A percentile compares a stretch with the other conserved stretches of the same genome.
Conservation (phyloP, 192 early-diverging fungal species). For the Gamsiella multidivaricata region DNA sequence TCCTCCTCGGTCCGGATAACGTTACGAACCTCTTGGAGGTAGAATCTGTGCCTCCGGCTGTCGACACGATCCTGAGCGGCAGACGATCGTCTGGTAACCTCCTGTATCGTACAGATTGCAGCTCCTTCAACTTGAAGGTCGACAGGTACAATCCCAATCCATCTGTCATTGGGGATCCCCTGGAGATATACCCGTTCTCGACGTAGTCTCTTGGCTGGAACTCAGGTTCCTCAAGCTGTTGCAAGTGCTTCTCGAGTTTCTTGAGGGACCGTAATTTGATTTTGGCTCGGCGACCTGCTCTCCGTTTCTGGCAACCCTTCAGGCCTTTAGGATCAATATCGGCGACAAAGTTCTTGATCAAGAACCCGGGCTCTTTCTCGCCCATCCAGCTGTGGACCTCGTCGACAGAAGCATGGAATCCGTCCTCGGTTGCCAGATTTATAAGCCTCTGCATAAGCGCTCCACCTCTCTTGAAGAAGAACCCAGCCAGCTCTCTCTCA, state of each 20-base stretch:
- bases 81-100: not conserved
- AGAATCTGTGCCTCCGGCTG: not conserved
- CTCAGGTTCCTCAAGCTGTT: not conserved
- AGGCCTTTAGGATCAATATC: slow-evolving; percentile 8
- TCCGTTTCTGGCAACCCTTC: slow-evolving; percentile 1
- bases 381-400: slow-evolving; percentile 8
- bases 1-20: slow-evolving; percentile 5
- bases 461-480: slow-evolving; percentile 12
- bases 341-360: slow-evolving; percentile 20
- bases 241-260: not conserved
- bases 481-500: slow-evolving; percentile 11
- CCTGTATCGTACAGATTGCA: not conserved
- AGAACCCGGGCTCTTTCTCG: not conserved
- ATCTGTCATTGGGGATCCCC: not conserved
- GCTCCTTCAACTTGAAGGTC: not conserved
- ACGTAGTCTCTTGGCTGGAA: slow-evolving; percentile 6
- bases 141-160: not conserved
- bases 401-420: not conserved
- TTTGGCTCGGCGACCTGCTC: slow-evolving; percentile 1
- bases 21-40: not conserved
- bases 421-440: slow-evolving; percentile 8
- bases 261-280: slow-evolving; percentile 5
- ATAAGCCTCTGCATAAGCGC: slow-evolving; percentile 6
- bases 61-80: slow-evolving; percentile 8
- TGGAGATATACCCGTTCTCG: not conserved